phyloP scores from a whole-genome alignment of 805 yeast genomes.

The Candida sonorensis region DNA sequence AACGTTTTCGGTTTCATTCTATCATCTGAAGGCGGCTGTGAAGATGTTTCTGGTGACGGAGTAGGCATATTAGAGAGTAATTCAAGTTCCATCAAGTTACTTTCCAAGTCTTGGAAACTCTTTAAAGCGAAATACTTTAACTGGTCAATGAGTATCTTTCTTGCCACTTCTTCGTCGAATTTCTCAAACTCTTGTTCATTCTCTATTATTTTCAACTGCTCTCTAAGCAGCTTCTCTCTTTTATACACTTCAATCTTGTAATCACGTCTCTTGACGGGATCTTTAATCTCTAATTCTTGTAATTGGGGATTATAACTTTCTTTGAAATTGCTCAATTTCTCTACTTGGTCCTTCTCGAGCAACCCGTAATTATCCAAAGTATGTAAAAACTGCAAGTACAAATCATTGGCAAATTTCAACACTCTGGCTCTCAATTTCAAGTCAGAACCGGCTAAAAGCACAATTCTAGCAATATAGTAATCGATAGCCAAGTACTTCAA shows the following conservation, averaged over 20 bases:
- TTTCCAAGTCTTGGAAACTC: conserved; percentile 51
- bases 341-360: conserved; percentile 29
- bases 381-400: conserved; percentile 40
- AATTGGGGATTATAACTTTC: conserved; percentile 34
- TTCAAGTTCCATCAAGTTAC: conserved; percentile 57
- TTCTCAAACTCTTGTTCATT: conserved; percentile 28
- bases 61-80: conserved; percentile 45
- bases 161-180: conserved; percentile 57
- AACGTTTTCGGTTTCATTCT: conserved; percentile 13
- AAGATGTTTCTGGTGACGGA: conserved; percentile 3
- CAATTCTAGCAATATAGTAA: conserved; percentile 46
- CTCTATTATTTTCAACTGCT: conserved; percentile 35
- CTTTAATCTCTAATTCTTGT: conserved; percentile 28
- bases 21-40: conserved; percentile 5
- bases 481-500: conserved; percentile 54
- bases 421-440: conserved; percentile 27
- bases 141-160: conserved; percentile 51
- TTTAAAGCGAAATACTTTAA: conserved; percentile 44
- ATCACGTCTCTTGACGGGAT: conserved; percentile 48
- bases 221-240: conserved; percentile 46
- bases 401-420: conserved; percentile 35
- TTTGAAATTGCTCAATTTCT: conserved; percentile 34
- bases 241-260: conserved; percentile 67
- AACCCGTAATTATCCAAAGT: conserved; percentile 39
- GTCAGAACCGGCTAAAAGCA: too few species aligned